Conservation (phyloP, 768 basidiomycete genomes). For the Phylloporus sp. region DNA sequence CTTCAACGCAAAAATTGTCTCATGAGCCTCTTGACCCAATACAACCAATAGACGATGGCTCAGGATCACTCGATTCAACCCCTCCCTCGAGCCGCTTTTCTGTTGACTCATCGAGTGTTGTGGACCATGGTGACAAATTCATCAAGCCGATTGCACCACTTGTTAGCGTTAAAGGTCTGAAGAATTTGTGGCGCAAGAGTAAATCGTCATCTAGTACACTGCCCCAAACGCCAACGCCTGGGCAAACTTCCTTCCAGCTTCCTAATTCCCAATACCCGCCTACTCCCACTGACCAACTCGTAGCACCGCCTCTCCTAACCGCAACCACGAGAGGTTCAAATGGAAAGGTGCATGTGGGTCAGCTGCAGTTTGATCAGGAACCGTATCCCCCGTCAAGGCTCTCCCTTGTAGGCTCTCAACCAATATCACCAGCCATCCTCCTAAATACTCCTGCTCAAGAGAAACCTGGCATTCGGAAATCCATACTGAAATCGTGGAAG, state of each 20-base stretch:
- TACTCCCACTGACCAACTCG: constrained; percentile 29
- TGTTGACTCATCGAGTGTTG: constrained; percentile 52
- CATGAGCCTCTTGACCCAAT: constrained; percentile 18
- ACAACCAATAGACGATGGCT: constrained; percentile 19
- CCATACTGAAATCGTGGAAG: constrained; percentile 66
- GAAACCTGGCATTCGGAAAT: constrained; percentile 52
- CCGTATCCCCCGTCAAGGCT: constrained; percentile 43
- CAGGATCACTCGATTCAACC: constrained; percentile 17
- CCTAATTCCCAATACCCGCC: constrained; percentile 30
- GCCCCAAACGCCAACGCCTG: constrained; percentile 33
- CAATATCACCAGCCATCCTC: constrained; percentile 23
- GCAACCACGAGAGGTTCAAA: constrained; percentile 12
- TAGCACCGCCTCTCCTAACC: constrained; percentile 25
- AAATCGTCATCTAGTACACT: constrained; percentile 37
- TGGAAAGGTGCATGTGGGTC: constrained; percentile 35
- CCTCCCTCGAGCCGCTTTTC: constrained; percentile 66
- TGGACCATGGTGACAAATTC: constrained; percentile 28
- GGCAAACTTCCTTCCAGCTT: constrained; percentile 33
- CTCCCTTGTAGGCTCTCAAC: constrained; percentile 31
- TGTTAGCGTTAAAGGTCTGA: constrained; percentile 70
- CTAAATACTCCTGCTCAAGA: constrained; percentile 31
- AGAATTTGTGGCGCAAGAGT: constrained; percentile 75
- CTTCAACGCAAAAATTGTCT: constrained; percentile 21
- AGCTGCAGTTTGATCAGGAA: constrained; percentile 64
- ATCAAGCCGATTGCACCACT: constrained; percentile 41